phyloP scores from a whole-genome alignment of 2,329 filamentous ascomycete genomes.

The Fusarium beomiforme region DNA sequence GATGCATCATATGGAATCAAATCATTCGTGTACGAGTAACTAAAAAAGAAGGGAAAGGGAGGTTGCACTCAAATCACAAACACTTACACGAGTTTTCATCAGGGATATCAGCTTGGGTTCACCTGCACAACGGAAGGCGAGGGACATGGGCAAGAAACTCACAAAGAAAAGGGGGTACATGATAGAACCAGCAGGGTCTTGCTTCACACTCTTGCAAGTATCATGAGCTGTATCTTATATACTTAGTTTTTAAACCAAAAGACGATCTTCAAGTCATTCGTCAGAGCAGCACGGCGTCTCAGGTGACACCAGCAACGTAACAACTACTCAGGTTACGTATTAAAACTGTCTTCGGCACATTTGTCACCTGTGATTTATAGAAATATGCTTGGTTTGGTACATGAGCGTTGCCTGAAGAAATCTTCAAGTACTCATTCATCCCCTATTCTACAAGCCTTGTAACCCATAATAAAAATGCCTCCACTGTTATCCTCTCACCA shows the following conservation, averaged over 20 bases:
- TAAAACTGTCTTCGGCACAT: neutral
- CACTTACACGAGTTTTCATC: conserved; percentile 6
- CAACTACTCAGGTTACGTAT: neutral
- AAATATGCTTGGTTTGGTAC: neutral
- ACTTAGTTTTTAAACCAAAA: conserved; percentile 17
- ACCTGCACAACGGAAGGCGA: neutral
- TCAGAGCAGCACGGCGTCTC: neutral
- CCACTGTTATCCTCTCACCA: neutral
- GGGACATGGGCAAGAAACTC: neutral
- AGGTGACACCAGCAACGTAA: neutral
- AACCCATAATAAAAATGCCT: neutral
- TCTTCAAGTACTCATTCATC: neutral
- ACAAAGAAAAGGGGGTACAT: neutral
- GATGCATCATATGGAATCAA: conserved; percentile 1
- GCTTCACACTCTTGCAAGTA: conserved; percentile 1
- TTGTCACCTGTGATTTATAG: neutral
- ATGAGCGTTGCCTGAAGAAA: neutral
- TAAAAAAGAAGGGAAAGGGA: conserved; percentile 11
- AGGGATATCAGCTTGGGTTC: neutral
- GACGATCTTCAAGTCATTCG: neutral
- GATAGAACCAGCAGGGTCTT: neutral
- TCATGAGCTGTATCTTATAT: conserved; percentile 10
- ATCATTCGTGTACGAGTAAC: conserved; percentile 21
- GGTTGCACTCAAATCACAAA: conserved; percentile 4
- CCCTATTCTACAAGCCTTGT: neutral